Evolutionary conservation across 768 basidiomycete species (phyloP), one percentile per base, ranked within the genome.

Genomic region (Symmetrospora coprosmae): DNA sequence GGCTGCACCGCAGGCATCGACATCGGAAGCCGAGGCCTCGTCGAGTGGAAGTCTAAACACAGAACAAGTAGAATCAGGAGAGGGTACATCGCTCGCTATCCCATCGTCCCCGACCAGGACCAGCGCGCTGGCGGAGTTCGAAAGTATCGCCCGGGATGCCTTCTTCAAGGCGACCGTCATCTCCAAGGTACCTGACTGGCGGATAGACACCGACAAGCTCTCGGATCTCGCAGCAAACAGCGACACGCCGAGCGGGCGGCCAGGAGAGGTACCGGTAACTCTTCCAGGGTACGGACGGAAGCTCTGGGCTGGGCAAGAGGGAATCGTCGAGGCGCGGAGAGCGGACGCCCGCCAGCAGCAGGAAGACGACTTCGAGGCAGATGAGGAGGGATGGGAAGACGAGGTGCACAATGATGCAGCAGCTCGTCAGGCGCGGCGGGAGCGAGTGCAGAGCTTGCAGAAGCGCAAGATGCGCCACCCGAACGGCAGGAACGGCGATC

Each of bases 251-350:
- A 47, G 41, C 39, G 37, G 40, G 14, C 23, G n/a, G 23, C 6
- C 30, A 4, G 35, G 5, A 11, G 46, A 43, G 6, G 40, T 58
- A 8, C 55, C 55, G 8, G 31, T 58, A 19, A 58, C 55, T 4
- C 13, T n/a, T 7, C 55, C 55, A 45, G 55, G 55, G 2, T 43
- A 43, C 11, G 55, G 55, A 8, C 9, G 55, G 4, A 58, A 58
- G 37, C 2, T 46, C n/a, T 58, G 55, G 55, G 55, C 55, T 17
- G 55, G 55, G 23, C 55, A 58, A 58, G 55, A 58, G 37, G 55
- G 46, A n/a, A 14, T 58, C 16, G 39, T 30, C 31, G 43, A 17
- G 9, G 23, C 28, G 2, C 43, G 31, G 19, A 34, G 33, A 2
- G 28, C 25, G 27, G 2, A 4, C n/a, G n/a, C n/a, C n/a, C n/a